Evolutionary conservation across 225 moss, liverwort and hornwort genomes (phyloP).

Genomic region (Anthoceros angustus): DNA sequence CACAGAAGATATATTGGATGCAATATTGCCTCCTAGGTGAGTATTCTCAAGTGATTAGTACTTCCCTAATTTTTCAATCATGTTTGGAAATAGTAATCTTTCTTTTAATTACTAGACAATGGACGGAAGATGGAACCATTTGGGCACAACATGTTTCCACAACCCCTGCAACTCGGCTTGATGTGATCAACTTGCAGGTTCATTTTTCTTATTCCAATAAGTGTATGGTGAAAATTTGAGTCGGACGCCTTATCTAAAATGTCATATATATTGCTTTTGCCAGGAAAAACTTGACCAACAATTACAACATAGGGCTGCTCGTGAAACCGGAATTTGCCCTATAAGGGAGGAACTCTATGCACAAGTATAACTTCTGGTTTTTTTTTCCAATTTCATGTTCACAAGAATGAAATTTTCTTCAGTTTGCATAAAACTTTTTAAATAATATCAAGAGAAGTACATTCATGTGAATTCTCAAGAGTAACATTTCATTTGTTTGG

Average conservation of each 20-base stretch:
- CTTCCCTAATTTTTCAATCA: background rate
- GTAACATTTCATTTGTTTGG: no score
- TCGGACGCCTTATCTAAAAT: background rate
- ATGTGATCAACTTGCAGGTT: constrained; percentile 90
- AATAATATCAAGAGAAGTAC: no score
- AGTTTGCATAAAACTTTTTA: no score
- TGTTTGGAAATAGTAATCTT: background rate
- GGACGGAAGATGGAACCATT: constrained; percentile 49
- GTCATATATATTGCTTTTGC: background rate
- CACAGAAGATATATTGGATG: constrained; percentile 81
- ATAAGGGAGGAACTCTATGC: constrained; percentile 87
- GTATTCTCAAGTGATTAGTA: background rate
- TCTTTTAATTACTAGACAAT: constrained; percentile 28
- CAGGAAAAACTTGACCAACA: constrained; percentile 94
- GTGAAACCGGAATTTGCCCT: constrained; percentile 89
- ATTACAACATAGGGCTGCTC: constrained; percentile 75
- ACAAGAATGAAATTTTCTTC: background rate
- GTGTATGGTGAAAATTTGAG: background rate
- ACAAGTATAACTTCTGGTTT: constrained; percentile 32
- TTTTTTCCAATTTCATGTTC: background rate
- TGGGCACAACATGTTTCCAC: constrained; percentile 90
- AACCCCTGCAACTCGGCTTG: constrained; percentile 71
- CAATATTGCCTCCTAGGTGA: constrained; percentile 78
- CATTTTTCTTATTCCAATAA: background rate
- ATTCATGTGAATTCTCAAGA: no score